Base-by-base conservation (phyloP, 805 yeast genomes). In the Scheffersomyces stipitis region DNA sequence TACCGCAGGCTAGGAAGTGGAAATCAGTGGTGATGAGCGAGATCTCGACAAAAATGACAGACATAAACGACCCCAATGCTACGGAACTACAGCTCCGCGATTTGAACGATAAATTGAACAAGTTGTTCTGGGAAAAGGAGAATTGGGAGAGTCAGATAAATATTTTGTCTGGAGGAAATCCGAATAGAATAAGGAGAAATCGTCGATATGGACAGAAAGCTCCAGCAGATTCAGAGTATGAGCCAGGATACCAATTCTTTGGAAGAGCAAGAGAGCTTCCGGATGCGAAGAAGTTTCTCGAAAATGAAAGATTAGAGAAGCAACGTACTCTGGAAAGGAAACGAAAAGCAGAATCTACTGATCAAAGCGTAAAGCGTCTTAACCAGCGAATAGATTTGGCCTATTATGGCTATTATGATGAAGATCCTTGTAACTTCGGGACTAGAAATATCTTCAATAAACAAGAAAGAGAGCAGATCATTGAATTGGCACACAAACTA, bases 261-360 rank as follows among this genome's bases (percentile, higher is more conserved):
- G 97, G 97, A 0, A 62, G 96, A 33, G 96, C 96, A 0, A 70
- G 77, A 35, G 91, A 87, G 30, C 61, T 89, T 6, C 84, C 88
- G 0, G 96, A 86, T 43, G 90, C 84, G 4, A 55, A 58, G 38
- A 40, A 48, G 28, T 33, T 56, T 6, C 23, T 59, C n/a, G 49
- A 56, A 34, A 39, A 42, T 12, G 44, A 48, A 28, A 40, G 26
- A 12, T 23, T 23, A 12, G 8, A 27, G 12, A 27, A 15, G 15
- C 30, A 27, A 27, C 7, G 30, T 7, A 13, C 15, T 7, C 8
- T n/a, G 26, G 29, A 30, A n/a, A 18, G 10, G 20, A 14, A 26
- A 7, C 26, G 12, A 7, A 3, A 20, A 10, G 24, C 24, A 10
- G 24, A 20, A 20, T 7, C 24, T 7, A n/a, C n/a, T n/a, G n/a